A percentile compares a stretch with the other conserved stretches of the same genome.
These are phyloP conservation scores for Tuber magnatum DNA, from an alignment of 495 filamentous ascomycete genomes.

Conservation along the genomic window DNA sequence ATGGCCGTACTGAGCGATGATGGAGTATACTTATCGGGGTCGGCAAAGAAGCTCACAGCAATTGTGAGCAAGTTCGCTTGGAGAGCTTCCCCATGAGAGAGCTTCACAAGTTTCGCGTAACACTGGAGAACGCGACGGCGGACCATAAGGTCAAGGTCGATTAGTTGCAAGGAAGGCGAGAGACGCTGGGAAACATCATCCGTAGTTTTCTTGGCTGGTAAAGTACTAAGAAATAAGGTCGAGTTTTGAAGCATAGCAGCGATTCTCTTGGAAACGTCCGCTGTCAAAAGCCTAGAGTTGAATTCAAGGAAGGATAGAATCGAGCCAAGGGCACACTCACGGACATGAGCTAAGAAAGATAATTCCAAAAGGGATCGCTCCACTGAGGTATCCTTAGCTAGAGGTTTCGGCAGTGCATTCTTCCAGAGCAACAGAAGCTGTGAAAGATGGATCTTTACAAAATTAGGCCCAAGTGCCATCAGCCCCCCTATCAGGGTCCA, in stretches of 20 bases:
- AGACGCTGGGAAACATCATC: slow-evolving; percentile 80
- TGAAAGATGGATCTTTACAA: slow-evolving; percentile 96
- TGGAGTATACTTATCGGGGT: slow-evolving; percentile 78
- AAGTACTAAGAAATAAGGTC: slow-evolving; percentile 70
- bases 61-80: slow-evolving; percentile 92
- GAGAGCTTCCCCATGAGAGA: slow-evolving; percentile 75
- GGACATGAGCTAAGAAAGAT: slow-evolving; percentile 86
- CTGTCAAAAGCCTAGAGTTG: slow-evolving; percentile 84
- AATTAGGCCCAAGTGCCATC: slow-evolving; percentile 94
- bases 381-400: slow-evolving; percentile 78
- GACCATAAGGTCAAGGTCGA: slow-evolving; percentile 89
- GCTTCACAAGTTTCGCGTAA: slow-evolving; percentile 80
- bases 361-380: slow-evolving; percentile 76
- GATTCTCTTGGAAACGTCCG: slow-evolving; percentile 89
- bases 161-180: slow-evolving; percentile 79
- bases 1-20: slow-evolving; percentile 86
- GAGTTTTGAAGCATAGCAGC: slow-evolving; percentile 94
- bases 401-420: slow-evolving; percentile 88
- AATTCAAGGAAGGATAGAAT: slow-evolving; percentile 88
- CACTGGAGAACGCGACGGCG: slow-evolving; percentile 88
- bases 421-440: slow-evolving; percentile 96
- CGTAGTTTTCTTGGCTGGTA: slow-evolving; percentile 76
- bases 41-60: slow-evolving; percentile 83
- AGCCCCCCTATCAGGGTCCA: slow-evolving; percentile 96
- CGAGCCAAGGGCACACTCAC: slow-evolving; percentile 89